Evolutionary conservation across 148 eudicot species (phyloP), one percentile per base, ranked within the genome.

Genomic region (Chenopodium berlandieri): DNA sequence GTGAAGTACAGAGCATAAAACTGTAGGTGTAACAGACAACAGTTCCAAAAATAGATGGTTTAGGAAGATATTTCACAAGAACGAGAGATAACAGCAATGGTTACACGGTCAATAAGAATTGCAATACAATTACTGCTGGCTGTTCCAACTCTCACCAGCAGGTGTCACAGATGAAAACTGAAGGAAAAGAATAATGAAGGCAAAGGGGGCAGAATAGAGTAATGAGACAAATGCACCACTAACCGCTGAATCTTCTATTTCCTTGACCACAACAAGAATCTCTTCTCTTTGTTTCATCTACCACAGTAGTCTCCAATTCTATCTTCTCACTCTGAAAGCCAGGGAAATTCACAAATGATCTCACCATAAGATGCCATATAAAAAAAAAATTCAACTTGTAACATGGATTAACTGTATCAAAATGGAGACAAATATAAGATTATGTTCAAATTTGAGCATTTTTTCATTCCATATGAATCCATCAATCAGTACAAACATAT

Each of bases 211-310:
- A 66, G 79, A 75, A 67, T 4, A 67, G 19, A 64, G 68, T 76
- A 48, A 13, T 64, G 81, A 75, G 65, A 70, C n/a, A 73, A 77
- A 44, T 80, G 80, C 66, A 47, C 78, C 68, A 87, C 97, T 88
- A 64, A 95, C 99, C 99, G 82, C 98, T 95, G 78, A 90, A 92
- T 89, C 98, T 93, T 88, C 94, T 79, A 81, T 91, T 91, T 78
- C 93, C 93, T 85, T 94, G 94, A 70, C 93, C 97, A 82, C 94
- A 93, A 81, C 89, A 95, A 52, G 98, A 95, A 88, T 95, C 92
- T 73, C 97, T 90, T 85, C 91, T 94, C 89, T 95, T 95, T 47
- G 98, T 93, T 82, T 95, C 98, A 91, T 95, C 98, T 58, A 95
- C 95, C 23, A 95, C 97, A 70, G 98, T 93, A 66, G 97, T 90